A percentile compares a stretch with the other conserved stretches of the same genome.
phyloP scores from a whole-genome alignment of 2,329 filamentous ascomycete genomes.

The Periconia sp. region DNA sequence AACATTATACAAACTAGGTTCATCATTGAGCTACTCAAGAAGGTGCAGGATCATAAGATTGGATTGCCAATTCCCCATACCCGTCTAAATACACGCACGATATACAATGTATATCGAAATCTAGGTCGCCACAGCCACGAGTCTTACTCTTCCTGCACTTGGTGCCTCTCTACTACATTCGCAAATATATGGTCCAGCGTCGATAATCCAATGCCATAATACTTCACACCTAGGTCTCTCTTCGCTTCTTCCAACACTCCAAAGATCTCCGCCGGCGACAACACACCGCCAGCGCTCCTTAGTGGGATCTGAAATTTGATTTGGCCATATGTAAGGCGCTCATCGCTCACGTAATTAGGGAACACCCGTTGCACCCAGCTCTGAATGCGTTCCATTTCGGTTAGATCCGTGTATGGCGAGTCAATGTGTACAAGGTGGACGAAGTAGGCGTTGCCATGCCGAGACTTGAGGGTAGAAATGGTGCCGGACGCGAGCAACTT shows the following conservation, averaged over 20 bases:
- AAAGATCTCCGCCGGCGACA: conserved; percentile 69
- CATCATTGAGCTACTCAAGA: too few species aligned
- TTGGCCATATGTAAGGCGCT: conserved; percentile 73
- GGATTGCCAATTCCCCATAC: too few species aligned
- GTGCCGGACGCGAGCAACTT: conserved; percentile 83
- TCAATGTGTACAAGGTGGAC: conserved; percentile 77
- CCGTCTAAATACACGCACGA: too few species aligned
- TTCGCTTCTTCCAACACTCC: conserved; percentile 73
- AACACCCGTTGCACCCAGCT: conserved; percentile 68
- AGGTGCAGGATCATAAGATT: too few species aligned
- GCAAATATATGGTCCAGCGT: conserved; percentile 90
- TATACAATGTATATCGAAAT: too few species aligned
- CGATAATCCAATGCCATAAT: conserved; percentile 83
- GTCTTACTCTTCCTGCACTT: too few species aligned
- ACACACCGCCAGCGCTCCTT: conserved; percentile 33
- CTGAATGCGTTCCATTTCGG: conserved; percentile 68
- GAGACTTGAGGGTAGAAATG: conserved; percentile 71
- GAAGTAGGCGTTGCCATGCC: conserved; percentile 77
- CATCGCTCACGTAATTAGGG: conserved; percentile 62
- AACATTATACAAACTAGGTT: too few species aligned
- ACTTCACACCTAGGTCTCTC: conserved; percentile 71
- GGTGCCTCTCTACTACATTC: conserved; percentile 65
- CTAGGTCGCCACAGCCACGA: too few species aligned
- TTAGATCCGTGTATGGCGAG: conserved; percentile 72
- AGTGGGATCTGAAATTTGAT: conserved; percentile 75